A percentile compares a stretch with the other conserved stretches of the same genome.
Evolutionary conservation across 768 basidiomycete genomes (phyloP).

Genomic region (Suillus alpinus): DNA sequence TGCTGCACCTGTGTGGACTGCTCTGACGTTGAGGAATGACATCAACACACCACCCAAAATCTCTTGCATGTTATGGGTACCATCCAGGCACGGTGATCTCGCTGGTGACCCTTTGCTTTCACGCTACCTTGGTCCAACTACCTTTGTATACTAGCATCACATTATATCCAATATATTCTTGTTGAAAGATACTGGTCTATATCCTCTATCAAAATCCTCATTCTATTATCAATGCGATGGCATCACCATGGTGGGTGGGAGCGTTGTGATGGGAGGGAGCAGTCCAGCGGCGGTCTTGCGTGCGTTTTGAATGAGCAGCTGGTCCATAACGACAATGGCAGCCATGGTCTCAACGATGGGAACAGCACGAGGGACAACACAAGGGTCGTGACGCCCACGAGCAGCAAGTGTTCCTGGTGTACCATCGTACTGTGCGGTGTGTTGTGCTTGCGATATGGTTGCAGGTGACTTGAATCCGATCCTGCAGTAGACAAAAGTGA

Average conservation of each 20-base stretch:
- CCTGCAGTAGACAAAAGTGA: slow-evolving; percentile 38
- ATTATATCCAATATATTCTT: slow-evolving; percentile 1
- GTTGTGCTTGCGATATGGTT: slow-evolving; percentile 90
- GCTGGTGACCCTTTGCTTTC: slow-evolving; percentile 11
- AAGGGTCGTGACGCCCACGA: slow-evolving; percentile 93
- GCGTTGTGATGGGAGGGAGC: slow-evolving; percentile 82
- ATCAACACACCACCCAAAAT: too few relatives aligned
- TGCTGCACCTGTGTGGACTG: slow-evolving; percentile 57
- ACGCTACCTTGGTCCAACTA: slow-evolving; percentile 11
- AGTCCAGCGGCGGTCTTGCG: slow-evolving; percentile 70
- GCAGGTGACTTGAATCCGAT: slow-evolving; percentile 98
- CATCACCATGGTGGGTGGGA: slow-evolving; percentile 90
- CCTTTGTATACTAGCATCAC: background rate
- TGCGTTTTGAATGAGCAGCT: slow-evolving; percentile 85
- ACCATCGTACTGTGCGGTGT: slow-evolving; percentile 92
- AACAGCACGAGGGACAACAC: slow-evolving; percentile 94
- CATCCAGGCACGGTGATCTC: background rate
- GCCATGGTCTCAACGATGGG: slow-evolving; percentile 99
- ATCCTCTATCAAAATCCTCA: slow-evolving; percentile 1
- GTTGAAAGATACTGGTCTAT: slow-evolving; percentile 3
- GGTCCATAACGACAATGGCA: slow-evolving; percentile 91
- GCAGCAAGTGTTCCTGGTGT: slow-evolving; percentile 85
- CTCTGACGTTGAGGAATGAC: slow-evolving; percentile 49
- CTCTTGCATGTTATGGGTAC: background rate
- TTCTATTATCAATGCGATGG: slow-evolving; percentile 37